Conservation (phyloP, 1,284 basidiomycete species). For the Macrocystidia cucumis region DNA sequence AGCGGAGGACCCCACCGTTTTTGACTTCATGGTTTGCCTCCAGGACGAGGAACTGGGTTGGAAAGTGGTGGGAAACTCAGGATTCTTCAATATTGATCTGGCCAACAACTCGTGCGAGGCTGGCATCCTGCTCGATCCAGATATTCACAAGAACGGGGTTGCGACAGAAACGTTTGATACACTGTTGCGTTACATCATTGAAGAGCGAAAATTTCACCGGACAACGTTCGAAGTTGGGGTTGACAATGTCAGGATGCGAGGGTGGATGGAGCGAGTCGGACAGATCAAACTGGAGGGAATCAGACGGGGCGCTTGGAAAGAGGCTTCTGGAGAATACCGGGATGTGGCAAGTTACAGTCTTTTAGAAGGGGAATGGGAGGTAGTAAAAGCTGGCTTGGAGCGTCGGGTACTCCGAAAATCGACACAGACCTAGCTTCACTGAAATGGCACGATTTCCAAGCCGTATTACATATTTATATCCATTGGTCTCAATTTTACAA, state of each 20-base stretch:
- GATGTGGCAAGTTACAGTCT: conserved; percentile 33
- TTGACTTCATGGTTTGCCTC: conserved; percentile 29
- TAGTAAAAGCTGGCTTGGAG: conserved; percentile 21
- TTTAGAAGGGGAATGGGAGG: conserved; percentile 32
- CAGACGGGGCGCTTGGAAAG: conserved; percentile 28
- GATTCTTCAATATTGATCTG: conserved; percentile 29
- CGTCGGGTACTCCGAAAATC: neutral
- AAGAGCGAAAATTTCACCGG: conserved; percentile 30
- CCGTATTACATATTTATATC: no score
- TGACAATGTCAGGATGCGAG: conserved; percentile 33
- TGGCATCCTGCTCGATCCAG: conserved; percentile 32
- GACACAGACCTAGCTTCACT: no score
- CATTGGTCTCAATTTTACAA: no score
- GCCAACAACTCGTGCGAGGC: conserved; percentile 26
- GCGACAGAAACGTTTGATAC: conserved; percentile 34
- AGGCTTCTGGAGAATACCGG: conserved; percentile 23
- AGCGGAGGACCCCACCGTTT: conserved; percentile 20
- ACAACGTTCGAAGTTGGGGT: conserved; percentile 30
- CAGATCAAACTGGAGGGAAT: conserved; percentile 27
- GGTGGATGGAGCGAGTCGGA: conserved; percentile 33
- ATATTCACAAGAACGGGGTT: conserved; percentile 25
- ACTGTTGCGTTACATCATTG: conserved; percentile 29
- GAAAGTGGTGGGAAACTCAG: conserved; percentile 26
- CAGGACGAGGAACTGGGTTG: conserved; percentile 15
- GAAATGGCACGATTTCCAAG: no score